phyloP scores from a whole-genome alignment of 2,329 filamentous ascomycete genomes.

The Dryadomyces sulphureus region DNA sequence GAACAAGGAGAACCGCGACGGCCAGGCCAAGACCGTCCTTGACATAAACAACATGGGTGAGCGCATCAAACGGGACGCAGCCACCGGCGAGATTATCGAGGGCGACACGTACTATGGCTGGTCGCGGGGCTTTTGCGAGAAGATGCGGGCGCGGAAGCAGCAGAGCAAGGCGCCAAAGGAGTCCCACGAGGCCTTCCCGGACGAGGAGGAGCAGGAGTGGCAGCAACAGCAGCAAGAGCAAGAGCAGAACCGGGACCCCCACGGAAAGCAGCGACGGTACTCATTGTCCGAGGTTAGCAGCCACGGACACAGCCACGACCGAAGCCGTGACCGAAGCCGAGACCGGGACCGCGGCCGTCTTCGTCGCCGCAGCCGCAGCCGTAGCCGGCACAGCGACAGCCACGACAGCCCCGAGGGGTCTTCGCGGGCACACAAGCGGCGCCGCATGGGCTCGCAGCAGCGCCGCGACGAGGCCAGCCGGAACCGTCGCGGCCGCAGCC shows the following conservation, averaged over 20 bases:
- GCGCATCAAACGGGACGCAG: constrained; percentile 45
- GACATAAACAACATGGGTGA: constrained; percentile 60
- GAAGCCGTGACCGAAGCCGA: not conserved
- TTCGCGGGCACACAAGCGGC: not conserved
- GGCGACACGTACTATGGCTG: constrained; percentile 79
- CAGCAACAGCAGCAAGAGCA: constrained; percentile 13
- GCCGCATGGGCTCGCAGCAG: not conserved
- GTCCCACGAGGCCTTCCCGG: not conserved
- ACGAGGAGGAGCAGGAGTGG: constrained; percentile 7
- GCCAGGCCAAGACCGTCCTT: not conserved
- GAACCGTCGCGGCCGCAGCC: constrained; percentile 11
- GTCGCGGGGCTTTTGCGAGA: constrained; percentile 66
- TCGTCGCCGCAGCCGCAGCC: constrained; percentile 13
- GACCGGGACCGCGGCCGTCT: not conserved
- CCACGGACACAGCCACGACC: not conserved
- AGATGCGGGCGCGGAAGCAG: constrained; percentile 49
- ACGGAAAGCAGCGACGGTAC: not conserved
- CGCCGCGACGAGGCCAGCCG: not conserved
- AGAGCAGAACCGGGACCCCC: constrained; percentile 13
- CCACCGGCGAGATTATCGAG: constrained; percentile 47
- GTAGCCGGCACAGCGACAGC: constrained; percentile 14
- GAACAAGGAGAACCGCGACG: constrained; percentile 25
- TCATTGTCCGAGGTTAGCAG: constrained; percentile 1
- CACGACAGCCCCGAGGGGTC: not conserved
- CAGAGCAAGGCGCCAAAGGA: constrained; percentile 5